Percentiles rank a stretch among this genome's conserved stretches.
Conservation (phyloP, 2,329 filamentous ascomycete species). For the Bipolaris victoriae region DNA sequence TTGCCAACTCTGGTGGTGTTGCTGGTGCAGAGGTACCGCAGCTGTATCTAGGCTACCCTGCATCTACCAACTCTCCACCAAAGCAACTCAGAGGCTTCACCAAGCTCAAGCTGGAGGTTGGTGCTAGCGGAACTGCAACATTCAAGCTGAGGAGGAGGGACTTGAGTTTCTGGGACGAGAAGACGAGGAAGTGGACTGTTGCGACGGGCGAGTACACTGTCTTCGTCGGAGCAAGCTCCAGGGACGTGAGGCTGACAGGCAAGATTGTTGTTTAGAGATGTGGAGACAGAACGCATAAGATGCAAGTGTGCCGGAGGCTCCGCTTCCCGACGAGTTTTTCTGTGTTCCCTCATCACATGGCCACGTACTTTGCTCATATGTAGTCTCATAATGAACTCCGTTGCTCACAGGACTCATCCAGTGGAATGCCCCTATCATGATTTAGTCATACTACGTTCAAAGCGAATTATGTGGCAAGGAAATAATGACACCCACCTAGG, state of each 20-base stretch:
- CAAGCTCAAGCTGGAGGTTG: constrained; percentile 43
- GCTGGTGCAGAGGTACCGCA: constrained; percentile 49
- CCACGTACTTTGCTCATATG: neutral
- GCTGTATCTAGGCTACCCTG: constrained; percentile 47
- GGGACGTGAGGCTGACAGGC: constrained; percentile 44
- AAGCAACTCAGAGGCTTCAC: constrained; percentile 48
- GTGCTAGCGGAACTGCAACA: constrained; percentile 37
- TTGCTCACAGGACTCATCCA: neutral
- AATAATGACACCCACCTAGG: constrained; percentile 6
- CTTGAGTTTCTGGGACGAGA: constrained; percentile 47
- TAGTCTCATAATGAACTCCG: neutral
- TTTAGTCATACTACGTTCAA: neutral
- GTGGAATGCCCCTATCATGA: neutral
- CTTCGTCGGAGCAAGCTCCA: constrained; percentile 44
- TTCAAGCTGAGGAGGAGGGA: constrained; percentile 47
- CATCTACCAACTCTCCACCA: constrained; percentile 36
- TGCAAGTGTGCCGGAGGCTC: neutral
- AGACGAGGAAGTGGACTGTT: constrained; percentile 43
- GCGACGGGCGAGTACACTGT: constrained; percentile 43
- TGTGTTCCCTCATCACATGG: neutral
- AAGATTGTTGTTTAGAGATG: constrained; percentile 40
- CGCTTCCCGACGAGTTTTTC: neutral
- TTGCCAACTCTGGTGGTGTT: constrained; percentile 46
- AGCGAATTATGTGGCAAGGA: neutral
- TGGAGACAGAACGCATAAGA: neutral